Evolutionary conservation across 23 red algal species (phyloP), one percentile per base, ranked within the genome.

Genomic region (Pyropia yezoensis): DNA sequence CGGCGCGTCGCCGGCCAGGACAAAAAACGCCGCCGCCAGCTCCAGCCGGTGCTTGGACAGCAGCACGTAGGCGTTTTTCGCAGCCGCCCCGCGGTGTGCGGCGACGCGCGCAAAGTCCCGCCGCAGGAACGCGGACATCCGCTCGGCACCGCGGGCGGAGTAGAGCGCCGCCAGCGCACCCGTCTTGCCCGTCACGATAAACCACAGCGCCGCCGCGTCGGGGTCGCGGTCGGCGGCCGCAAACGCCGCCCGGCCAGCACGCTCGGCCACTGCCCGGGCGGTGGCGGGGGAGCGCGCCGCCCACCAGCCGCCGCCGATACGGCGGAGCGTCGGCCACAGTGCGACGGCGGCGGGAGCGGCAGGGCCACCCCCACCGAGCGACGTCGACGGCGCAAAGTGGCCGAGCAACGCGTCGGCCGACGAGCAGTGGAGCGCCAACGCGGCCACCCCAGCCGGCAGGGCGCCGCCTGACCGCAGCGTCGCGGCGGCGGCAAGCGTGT

Each of bases 21-120:
- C 64, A 54, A 95, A 85, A 27, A 95, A 85, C 18, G 89, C 78
- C 7, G 69, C 54, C 22, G 89, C 79, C 54, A 95, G 21, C 50
- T 71, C 63, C 21, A 78, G 34, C 18, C 73, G 71, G 66, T 95
- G 89, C 63, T 87, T 95, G 6, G 79, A 78, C 24, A 95, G 20
- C 23, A 87, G 51, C 17, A 86, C 89, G 32, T 79, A 95, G 11
- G 89, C 89, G 54, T 95, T 95, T 45, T 95, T 95, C 2, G 67
- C 76, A 11, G 89, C 79, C 2, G 85, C 85, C 23, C 60, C 22
- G 28, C 74, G 66, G 61, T 89, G 78, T 23, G 71, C 0, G 5
- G 47, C 57, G 14, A 16, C 18, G 14, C 51, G 27, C n/a, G n/a
- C n/a, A 45, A 89, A 89, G 39, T 89, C 57, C 3, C 85, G 85